Percentiles rank a stretch among this genome's conserved stretches.
Conservation (phyloP, 2,329 filamentous ascomycete genomes). For the Shiraia bambusicola region DNA sequence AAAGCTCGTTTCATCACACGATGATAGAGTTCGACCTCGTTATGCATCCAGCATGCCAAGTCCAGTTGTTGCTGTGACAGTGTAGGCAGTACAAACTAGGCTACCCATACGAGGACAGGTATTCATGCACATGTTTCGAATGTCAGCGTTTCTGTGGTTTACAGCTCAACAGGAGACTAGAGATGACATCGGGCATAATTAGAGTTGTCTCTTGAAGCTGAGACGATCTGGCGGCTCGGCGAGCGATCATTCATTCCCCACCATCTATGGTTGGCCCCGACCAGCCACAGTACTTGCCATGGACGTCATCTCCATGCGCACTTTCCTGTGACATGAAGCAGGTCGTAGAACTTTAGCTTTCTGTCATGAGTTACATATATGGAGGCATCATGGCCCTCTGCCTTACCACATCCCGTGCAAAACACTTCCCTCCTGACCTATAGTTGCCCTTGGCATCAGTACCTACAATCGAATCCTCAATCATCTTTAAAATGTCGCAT, state of each 20-base stretch:
- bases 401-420: slow-evolving; percentile 34
- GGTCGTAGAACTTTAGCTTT: slow-evolving; percentile 14
- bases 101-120: too few relatives aligned
- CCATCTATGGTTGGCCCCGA: slow-evolving; percentile 4
- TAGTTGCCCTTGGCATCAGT: slow-evolving; percentile 24
- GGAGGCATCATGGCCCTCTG: slow-evolving; percentile 18
- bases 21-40: too few relatives aligned
- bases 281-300: slow-evolving; percentile 9
- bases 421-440: slow-evolving; percentile 38
- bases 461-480: slow-evolving; percentile 7
- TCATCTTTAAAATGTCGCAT: slow-evolving; percentile 30
- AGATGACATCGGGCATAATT: background rate
- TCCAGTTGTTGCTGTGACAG: too few relatives aligned
- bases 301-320: slow-evolving; percentile 18
- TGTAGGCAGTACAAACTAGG: too few relatives aligned
- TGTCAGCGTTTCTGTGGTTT: background rate
- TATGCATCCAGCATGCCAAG: too few relatives aligned
- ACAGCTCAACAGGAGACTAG: background rate
- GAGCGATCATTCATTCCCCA: slow-evolving; percentile 14
- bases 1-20: too few relatives aligned
- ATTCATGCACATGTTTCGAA: too few relatives aligned
- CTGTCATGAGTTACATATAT: slow-evolving; percentile 19
- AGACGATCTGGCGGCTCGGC: slow-evolving; percentile 12
- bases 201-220: background rate
- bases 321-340: slow-evolving; percentile 12